Evolutionary conservation across 345 rosid species (phyloP).

Genomic region (Physaria fendleri): DNA sequence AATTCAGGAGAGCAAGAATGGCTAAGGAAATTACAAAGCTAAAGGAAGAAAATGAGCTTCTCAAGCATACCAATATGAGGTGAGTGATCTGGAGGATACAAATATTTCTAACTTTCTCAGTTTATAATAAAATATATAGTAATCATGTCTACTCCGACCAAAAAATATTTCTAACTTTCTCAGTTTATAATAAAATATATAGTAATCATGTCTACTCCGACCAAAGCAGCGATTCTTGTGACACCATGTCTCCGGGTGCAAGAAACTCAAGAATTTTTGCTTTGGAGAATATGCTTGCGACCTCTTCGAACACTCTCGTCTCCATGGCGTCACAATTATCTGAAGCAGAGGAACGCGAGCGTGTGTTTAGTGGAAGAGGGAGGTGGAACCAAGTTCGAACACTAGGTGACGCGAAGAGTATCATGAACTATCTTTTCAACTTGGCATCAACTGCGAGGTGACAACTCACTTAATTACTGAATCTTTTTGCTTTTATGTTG

Average conservation of each 20-base stretch:
- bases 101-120: no score
- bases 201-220: conserved; percentile 14
- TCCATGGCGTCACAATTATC: conserved; percentile 98
- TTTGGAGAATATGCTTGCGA: conserved; percentile 91
- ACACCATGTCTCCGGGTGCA: no score
- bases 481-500: no score
- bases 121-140: not conserved
- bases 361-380: conserved; percentile 80
- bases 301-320: conserved; percentile 79
- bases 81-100: conserved; percentile 23
- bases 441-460: no score
- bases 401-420: conserved; percentile 76
- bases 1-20: conserved; percentile 81
- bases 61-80: conserved; percentile 58
- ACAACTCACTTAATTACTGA: no score
- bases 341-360: conserved; percentile 97
- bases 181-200: not conserved
- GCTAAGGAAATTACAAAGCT: conserved; percentile 76
- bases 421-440: no score
- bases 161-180: no score
- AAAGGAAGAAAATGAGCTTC: conserved; percentile 66
- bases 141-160: conserved; percentile 11
- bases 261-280: no score
- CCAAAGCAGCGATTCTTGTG: conserved; percentile 44
- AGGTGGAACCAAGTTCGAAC: conserved; percentile 96